Conservation (phyloP, 2,329 filamentous ascomycete genomes). For the Fusarium coffeatum region DNA sequence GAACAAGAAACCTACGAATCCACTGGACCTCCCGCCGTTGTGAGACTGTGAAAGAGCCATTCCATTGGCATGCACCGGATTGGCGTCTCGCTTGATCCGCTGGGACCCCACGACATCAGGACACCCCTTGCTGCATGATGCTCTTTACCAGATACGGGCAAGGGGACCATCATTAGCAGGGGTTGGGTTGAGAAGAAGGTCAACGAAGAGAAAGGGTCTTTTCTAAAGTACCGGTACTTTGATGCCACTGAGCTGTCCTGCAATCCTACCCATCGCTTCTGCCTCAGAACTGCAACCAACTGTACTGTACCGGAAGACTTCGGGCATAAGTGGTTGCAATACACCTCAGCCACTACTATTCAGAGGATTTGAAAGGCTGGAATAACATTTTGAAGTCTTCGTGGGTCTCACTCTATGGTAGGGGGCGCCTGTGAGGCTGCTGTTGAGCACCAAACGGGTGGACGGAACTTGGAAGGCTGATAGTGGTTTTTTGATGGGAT, state of each 20-base stretch:
- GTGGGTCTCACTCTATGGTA: slow-evolving; percentile 13
- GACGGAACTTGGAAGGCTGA: slow-evolving; percentile 39
- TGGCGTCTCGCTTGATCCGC: slow-evolving; percentile 46
- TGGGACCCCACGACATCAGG: slow-evolving; percentile 42
- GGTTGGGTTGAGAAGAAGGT: slow-evolving; percentile 37
- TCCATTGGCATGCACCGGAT: slow-evolving; percentile 47
- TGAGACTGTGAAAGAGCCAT: slow-evolving; percentile 36
- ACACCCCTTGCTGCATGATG: slow-evolving; percentile 42
- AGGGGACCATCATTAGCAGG: slow-evolving; percentile 37
- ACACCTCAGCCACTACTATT: slow-evolving; percentile 12
- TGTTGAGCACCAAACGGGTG: slow-evolving; percentile 47
- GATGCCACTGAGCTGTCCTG: not conserved
- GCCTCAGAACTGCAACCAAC: not conserved
- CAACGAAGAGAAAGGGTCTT: slow-evolving; percentile 41
- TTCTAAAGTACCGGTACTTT: slow-evolving; percentile 42
- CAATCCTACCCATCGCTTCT: slow-evolving; percentile 8
- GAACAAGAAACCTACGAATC: slow-evolving; percentile 26
- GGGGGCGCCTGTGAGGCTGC: slow-evolving; percentile 39
- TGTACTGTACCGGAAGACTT: slow-evolving; percentile 43
- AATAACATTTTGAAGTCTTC: slow-evolving; percentile 18
- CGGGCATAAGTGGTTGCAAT: slow-evolving; percentile 31
- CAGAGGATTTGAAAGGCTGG: slow-evolving; percentile 28
- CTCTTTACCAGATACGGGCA: slow-evolving; percentile 30
- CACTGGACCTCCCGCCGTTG: slow-evolving; percentile 35
- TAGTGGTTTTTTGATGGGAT: slow-evolving; percentile 42